Percentiles rank a stretch among this genome's conserved stretches.
phyloP scores from a whole-genome alignment of 768 basidiomycete genomes.

The Cyclocybe aegerita region DNA sequence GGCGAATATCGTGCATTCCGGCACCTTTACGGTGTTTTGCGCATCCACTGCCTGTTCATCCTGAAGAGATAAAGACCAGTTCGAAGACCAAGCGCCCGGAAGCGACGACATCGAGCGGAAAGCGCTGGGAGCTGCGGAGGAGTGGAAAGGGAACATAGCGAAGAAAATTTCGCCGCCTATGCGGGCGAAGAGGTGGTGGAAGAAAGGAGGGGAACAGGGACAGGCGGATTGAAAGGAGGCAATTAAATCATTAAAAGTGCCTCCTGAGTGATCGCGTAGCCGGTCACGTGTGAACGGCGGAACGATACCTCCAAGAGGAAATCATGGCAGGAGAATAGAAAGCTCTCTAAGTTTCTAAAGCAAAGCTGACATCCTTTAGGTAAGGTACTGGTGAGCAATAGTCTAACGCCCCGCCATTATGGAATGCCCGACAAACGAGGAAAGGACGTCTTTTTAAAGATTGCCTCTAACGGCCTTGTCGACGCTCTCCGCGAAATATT shows the following conservation, averaged over 20 bases:
- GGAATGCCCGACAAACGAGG: conserved; percentile 8
- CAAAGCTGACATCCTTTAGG: conserved; percentile 11
- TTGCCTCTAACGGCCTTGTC: conserved; percentile 79
- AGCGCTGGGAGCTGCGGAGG: too few relatives aligned
- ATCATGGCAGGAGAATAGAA: neutral
- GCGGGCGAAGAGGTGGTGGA: neutral
- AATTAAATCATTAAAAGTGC: too few relatives aligned
- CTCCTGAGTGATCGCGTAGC: conserved; percentile 7
- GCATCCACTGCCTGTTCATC: neutral
- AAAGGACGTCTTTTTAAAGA: conserved; percentile 42
- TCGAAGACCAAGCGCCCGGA: conserved; percentile 21
- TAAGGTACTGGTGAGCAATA: conserved; percentile 5
- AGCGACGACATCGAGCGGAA: conserved; percentile 6
- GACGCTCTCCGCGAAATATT: conserved; percentile 88
- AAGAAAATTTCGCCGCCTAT: neutral
- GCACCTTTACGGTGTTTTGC: conserved; percentile 5
- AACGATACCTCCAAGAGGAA: neutral
- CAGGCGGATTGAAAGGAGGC: neutral
- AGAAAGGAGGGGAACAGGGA: neutral
- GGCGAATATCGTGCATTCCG: neutral
- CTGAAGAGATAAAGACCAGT: conserved; percentile 11
- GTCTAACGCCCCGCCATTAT: conserved; percentile 3
- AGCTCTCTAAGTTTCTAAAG: conserved; percentile 6
- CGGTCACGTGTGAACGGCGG: conserved; percentile 9
- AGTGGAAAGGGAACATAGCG: neutral